Conservation (phyloP, 306 rosid species). For the Begonia masoniana region DNA sequence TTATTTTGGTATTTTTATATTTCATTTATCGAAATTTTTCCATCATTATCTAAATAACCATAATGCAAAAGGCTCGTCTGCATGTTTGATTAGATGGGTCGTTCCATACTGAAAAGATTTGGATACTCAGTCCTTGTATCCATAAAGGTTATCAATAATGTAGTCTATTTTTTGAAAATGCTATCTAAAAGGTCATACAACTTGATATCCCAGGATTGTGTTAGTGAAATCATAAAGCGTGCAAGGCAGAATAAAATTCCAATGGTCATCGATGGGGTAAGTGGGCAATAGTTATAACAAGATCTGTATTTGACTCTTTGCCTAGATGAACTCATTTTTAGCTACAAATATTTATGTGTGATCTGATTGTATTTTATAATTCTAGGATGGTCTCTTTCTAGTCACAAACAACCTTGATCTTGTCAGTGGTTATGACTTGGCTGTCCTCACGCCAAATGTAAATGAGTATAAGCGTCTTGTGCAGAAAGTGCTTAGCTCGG, state of each 20-base stretch:
- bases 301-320: too few relatives aligned
- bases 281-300: conserved; percentile 9
- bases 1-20: conserved; percentile 51
- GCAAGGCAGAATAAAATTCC: conserved; percentile 66
- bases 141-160: background rate
- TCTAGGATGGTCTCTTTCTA: conserved; percentile 85
- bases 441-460: conserved; percentile 78
- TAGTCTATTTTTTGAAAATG: conserved; percentile 5
- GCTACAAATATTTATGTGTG: too few relatives aligned
- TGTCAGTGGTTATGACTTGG: conserved; percentile 65
- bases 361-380: conserved; percentile 3
- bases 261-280: conserved; percentile 76
- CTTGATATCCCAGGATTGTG: conserved; percentile 54
- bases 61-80: background rate
- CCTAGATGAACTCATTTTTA: too few relatives aligned
- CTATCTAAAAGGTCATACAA: conserved; percentile 10
- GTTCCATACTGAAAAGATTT: background rate
- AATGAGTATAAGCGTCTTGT: conserved; percentile 84
- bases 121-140: background rate
- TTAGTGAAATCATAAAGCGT: conserved; percentile 55
- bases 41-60: too few relatives aligned
- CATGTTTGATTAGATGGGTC: background rate
- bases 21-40: background rate
- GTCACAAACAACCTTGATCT: conserved; percentile 62
- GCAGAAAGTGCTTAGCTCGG: conserved; percentile 44